These are phyloP conservation scores for Paratinospora sagittata DNA, from an alignment of 164 flowering plant genomes.

Conservation along the genomic window DNA sequence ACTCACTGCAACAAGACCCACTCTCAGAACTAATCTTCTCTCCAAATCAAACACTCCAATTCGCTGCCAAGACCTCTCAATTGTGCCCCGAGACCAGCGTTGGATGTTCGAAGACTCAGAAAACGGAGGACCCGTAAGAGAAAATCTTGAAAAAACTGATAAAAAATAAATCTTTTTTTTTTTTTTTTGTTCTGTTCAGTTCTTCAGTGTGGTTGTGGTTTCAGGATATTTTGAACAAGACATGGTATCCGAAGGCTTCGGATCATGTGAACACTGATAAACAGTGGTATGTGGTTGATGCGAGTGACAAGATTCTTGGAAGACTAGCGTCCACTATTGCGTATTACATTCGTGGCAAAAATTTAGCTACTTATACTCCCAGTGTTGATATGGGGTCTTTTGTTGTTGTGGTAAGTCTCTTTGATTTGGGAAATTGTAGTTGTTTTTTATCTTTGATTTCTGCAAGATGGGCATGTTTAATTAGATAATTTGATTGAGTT, in stretches of 20 bases:
- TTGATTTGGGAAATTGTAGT: not conserved
- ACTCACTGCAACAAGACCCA: conserved; percentile 15
- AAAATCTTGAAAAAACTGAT: not conserved
- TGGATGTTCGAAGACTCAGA: conserved; percentile 74
- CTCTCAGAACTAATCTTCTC: not conserved
- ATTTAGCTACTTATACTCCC: conserved; percentile 84
- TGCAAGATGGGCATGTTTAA: not conserved
- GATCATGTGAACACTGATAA: conserved; percentile 79
- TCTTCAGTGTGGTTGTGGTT: not conserved
- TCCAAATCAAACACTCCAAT: conserved; percentile 20
- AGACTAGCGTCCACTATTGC: conserved; percentile 92
- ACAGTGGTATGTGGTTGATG: conserved; percentile 92
- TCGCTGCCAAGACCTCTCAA: conserved; percentile 33
- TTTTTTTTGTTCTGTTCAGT: conserved; percentile 3
- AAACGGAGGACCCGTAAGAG: conserved; percentile 48
- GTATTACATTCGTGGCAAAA: conserved; percentile 80
- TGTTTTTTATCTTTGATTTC: not conserved
- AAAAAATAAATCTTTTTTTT: not conserved
- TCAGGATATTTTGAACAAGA: conserved; percentile 93
- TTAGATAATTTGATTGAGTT: too few species aligned
- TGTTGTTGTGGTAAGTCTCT: conserved; percentile 83
- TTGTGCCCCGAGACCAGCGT: conserved; percentile 53
- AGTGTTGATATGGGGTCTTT: conserved; percentile 98
- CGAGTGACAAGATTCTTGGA: conserved; percentile 90
- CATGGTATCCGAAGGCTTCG: conserved; percentile 94